Conservation (phyloP, 2,329 filamentous ascomycete species). For the Lasiodiplodia theobromae region DNA sequence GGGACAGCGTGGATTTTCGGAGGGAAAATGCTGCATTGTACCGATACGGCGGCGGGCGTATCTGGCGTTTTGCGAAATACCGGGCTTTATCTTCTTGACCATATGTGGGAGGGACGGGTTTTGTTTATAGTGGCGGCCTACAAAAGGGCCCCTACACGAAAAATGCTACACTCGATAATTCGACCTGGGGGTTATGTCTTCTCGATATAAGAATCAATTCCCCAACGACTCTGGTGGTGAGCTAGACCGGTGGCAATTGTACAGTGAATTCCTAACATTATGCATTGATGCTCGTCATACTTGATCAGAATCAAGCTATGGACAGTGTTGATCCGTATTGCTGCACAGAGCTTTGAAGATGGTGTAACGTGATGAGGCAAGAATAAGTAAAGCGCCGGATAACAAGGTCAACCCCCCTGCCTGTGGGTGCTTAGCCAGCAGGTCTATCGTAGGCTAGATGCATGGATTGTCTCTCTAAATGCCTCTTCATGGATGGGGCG, state of each 20-base stretch:
- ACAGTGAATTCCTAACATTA: too few species aligned
- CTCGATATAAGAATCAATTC: not conserved
- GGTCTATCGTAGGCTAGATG: not conserved
- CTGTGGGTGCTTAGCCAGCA: not conserved
- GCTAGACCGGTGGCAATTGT: not conserved
- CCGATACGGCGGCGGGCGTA: conserved; percentile 28
- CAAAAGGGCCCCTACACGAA: conserved; percentile 20
- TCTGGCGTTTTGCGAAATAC: conserved; percentile 30
- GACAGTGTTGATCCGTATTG: too few species aligned
- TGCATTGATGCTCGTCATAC: too few species aligned
- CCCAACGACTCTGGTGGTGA: not conserved
- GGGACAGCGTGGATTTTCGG: conserved; percentile 21
- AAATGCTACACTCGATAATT: conserved; percentile 28
- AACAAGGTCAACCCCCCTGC: not conserved
- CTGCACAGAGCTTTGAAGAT: not conserved
- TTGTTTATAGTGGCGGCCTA: conserved; percentile 16
- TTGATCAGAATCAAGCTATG: too few species aligned
- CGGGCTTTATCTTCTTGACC: conserved; percentile 25
- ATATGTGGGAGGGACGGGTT: conserved; percentile 16
- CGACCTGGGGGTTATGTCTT: not conserved
- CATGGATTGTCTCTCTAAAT: not conserved
- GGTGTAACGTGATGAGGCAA: not conserved
- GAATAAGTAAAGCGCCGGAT: not conserved
- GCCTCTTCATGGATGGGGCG: not conserved
- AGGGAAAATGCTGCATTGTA: conserved; percentile 28